Evolutionary conservation across 352 stramenopile genomes (phyloP), one percentile per base, ranked within the genome.

Genomic region (Thraustochytrium striatum): DNA sequence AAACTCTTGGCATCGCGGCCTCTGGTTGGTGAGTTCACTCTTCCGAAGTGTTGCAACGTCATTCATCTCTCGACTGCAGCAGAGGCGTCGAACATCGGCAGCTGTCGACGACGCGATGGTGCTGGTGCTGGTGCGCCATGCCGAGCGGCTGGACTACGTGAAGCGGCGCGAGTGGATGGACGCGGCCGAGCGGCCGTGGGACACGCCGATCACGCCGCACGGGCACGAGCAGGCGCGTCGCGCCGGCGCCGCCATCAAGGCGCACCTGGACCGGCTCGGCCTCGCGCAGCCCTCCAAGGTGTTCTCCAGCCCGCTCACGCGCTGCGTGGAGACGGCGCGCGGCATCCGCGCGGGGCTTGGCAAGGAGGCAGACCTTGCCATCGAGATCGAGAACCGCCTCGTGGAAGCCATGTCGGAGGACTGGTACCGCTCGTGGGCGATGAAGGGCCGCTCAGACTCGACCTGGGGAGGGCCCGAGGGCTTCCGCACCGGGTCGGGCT

Each of bases 71-170:
- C n/a, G n/a, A n/a, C n/a, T n/a, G n/a, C n/a, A n/a, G n/a, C n/a
- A n/a, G n/a, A n/a, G n/a, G n/a, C n/a, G n/a, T n/a, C n/a, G n/a
- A n/a, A n/a, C n/a, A n/a, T n/a, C n/a, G n/a, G n/a, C n/a, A n/a
- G n/a, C n/a, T n/a, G n/a, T n/a, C n/a, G n/a, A n/a, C n/a, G n/a
- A n/a, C 25, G 19, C 25, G 5, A 75, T 75, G 65, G 65, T 61
- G 41, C 41, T 75, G 19, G 65, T 75, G 25, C 65, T 75, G 9
- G 65, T 75, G 36, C 44, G 65, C 21, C 65, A 75, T 35, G 65
- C 32, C 65, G 65, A 75, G 50, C 44, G 65, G 7, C 19, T 62
- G 1, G 65, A 75, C 35, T 75, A 75, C 47, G 7, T 25, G 41
- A 5, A 30, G 21, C 43, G 25, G 65, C 43, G 39, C 21, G 65